Evolutionary conservation across 106 monocot species (phyloP).

Genomic region (Acorus gramineus): DNA sequence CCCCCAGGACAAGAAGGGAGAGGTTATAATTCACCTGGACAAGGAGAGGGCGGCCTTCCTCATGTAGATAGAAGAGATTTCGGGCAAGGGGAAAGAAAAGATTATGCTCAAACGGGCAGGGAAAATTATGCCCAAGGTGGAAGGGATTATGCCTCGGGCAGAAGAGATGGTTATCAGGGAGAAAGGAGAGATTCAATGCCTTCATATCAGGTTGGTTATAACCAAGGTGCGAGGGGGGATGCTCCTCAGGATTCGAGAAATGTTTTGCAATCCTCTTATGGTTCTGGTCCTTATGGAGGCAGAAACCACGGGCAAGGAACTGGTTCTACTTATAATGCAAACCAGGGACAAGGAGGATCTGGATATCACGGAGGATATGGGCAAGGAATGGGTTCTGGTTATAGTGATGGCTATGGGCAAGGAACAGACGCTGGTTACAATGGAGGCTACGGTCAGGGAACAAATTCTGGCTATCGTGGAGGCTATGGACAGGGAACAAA

Average conservation of each 20-base stretch:
- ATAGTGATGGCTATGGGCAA: background rate
- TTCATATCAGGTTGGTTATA: constrained; percentile 20
- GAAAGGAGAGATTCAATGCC: constrained; percentile 9
- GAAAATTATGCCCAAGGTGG: constrained; percentile 1
- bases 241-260: constrained; percentile 33
- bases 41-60: too few relatives aligned
- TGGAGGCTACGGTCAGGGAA: constrained; percentile 13
- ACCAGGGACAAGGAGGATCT: constrained; percentile 12
- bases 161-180: constrained; percentile 16
- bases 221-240: constrained; percentile 29
- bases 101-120: constrained; percentile 1
- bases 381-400: background rate
- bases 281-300: constrained; percentile 8
- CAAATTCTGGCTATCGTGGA: constrained; percentile 8
- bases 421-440: constrained; percentile 1
- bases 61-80: background rate
- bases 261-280: constrained; percentile 22
- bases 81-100: constrained; percentile 5
- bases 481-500: constrained; percentile 10
- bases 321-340: constrained; percentile 7
- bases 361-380: background rate
- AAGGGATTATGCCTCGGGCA: background rate
- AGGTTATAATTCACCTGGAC: constrained; percentile 3
- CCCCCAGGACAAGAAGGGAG: constrained; percentile 29
- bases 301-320: constrained; percentile 6